Evolutionary conservation across 2,329 filamentous ascomycete genomes (phyloP), one percentile per base, ranked within the genome.

Genomic region (Xylariaceae sp.): DNA sequence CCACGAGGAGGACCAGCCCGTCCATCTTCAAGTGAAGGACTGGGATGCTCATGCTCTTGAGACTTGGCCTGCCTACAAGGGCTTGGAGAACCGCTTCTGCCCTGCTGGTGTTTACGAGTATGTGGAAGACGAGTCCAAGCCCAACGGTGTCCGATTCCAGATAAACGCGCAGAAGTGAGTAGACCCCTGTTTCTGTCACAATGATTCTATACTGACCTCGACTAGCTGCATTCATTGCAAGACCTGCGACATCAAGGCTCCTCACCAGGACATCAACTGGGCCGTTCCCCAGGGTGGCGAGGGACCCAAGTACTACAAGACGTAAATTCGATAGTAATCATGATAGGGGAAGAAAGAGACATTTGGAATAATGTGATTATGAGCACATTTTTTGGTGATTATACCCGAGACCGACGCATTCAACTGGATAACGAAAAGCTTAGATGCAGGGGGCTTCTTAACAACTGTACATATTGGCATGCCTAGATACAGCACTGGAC

Each of bases 211-310:
- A 64, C 77, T 71, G 73, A 72, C 53, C n/a, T 15, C 9, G 47
- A 15, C 18, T 47, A 96, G 92, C 77, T 99, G 94, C 74, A 96
- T 99, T 65, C 94, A 99, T 77, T 99, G 94, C 82, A 99, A 99
- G 83, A 99, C 94, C 11, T 99, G 94, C 74, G 94, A 99, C 75
- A 99, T 99, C 78, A 99, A 99, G 79, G 93, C 91, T 13, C 94
- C 94, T 6, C 85, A 88, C 63, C 94, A 99, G 78, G 94, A 97
- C 72, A 97, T 99, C 76, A 97, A 96, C 75, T 96, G 91, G 91
- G 85, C 91, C 68, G 94, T 94, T 37, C 94, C 94, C 5, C 92
- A 97, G 73, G 92, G 94, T 65, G 94, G 93, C 55, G 94, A 87
- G 68, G 85, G 85, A 1, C 85, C 85, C 41, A 88, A 88, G 73